Percentiles rank a stretch among this genome's conserved stretches.
Evolutionary conservation across 306 rosid genomes (phyloP).

Genomic region (Lagenaria siceraria): DNA sequence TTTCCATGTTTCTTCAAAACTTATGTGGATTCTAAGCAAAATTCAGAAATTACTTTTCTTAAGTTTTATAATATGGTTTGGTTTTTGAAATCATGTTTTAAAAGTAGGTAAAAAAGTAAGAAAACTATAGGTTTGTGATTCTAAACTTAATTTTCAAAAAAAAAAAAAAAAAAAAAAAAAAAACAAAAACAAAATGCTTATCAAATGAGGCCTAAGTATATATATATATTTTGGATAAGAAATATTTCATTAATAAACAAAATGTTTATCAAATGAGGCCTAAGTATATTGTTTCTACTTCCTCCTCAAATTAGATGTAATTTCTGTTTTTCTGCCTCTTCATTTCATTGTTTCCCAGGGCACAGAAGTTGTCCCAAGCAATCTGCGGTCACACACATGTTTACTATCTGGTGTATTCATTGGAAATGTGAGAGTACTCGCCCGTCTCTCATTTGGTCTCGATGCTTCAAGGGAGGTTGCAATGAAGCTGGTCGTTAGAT

Average conservation of each 20-base stretch:
- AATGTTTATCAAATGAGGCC: no score
- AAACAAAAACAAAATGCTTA: no score
- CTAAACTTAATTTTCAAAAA: not conserved
- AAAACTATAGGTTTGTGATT: no score
- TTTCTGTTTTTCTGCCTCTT: not conserved
- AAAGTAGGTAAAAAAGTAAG: not conserved
- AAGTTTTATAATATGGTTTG: no score
- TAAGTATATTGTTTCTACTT: no score
- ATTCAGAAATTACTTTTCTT: no score
- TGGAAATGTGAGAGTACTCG: constrained; percentile 77
- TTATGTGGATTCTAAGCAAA: no score
- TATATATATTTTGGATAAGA: no score
- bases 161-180: no score
- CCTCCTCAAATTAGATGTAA: not conserved
- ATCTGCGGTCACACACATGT: constrained; percentile 83
- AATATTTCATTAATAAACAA: no score
- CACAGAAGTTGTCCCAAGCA: constrained; percentile 67
- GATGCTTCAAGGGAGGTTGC: constrained; percentile 91
- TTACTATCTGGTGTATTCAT: constrained; percentile 73
- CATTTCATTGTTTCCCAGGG: constrained; percentile 44
- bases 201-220: no score
- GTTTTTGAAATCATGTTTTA: not conserved
- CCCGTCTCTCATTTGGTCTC: constrained; percentile 75
- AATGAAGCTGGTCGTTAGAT: constrained; percentile 82
- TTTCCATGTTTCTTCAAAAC: no score